Evolutionary conservation across 2,329 filamentous ascomycete species (phyloP), one percentile per base, ranked within the genome.

Genomic region (Penicillium sp.): DNA sequence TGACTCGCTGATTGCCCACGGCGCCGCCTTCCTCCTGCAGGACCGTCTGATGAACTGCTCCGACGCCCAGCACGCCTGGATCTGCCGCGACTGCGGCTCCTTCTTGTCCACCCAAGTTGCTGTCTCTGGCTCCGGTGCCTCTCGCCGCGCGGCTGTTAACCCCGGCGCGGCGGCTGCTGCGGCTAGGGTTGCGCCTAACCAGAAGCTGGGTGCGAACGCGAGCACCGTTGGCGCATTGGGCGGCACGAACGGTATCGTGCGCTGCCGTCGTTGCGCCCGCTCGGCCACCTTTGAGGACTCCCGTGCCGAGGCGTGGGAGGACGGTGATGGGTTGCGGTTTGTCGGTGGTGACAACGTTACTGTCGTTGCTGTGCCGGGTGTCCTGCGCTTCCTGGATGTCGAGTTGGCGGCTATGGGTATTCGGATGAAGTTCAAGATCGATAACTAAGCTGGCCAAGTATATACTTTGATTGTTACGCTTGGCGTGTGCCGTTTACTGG

Each of bases 41-140:
- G 95, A 99, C 76, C 90, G 95, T 59, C 83, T 99, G 61, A 88
- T 99, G 82, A 98, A 99, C 81, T 99, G 95, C 79, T 96, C 91
- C 54, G 95, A 99, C 77, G 96, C 96, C 75, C 88, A 89, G 31
- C 88, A 89, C 63, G 89, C 92, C 0, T 96, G 93, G 88, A 88
- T 98, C 65, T 99, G 95, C 77, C 89, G 91, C 57, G 81, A 81
- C 37, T 99, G 95, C 75, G 95, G 95, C 53, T 93, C 89, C 8
- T 99, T 99, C 83, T 78, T 98, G 64, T 92, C 90, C 0, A 91
- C 91, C 11, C 91, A 96, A 75, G 78, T 79, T 61, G 77, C 78
- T 31, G 77, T 79, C 34, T 69, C 74, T 0, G 64, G 64, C 3
- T 63, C 64, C 2, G 67, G 67, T 5, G 65, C 72, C 1, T 65